These are phyloP conservation scores for Cystobasidium onofrii DNA, from an alignment of 768 basidiomycete genomes.

Conservation along the genomic window DNA sequence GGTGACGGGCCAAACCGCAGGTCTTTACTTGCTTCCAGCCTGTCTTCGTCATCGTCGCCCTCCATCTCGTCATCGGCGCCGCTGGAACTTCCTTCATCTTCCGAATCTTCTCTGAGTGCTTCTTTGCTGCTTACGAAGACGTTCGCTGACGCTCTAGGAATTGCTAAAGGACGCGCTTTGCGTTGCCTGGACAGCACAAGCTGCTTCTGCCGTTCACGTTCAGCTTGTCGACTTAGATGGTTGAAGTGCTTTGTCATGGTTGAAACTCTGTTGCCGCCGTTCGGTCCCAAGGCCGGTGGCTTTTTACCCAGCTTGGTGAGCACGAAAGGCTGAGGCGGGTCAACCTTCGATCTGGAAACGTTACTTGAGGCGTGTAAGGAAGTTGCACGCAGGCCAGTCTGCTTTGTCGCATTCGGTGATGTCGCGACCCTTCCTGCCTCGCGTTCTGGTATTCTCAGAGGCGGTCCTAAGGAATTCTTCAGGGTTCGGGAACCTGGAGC, in stretches of 20 bases:
- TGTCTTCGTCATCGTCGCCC: conserved; percentile 55
- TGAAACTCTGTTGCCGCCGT: conserved; percentile 51
- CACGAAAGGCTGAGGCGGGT: neutral
- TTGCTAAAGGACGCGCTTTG: conserved; percentile 80
- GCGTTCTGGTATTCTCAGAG: neutral
- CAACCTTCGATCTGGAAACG: neutral
- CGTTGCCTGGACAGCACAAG: conserved; percentile 80
- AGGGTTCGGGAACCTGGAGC: neutral
- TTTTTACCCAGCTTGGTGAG: neutral
- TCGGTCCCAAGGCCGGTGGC: neutral
- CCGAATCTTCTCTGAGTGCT: conserved; percentile 70
- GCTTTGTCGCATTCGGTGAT: neutral
- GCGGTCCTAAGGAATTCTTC: neutral
- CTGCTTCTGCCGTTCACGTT: conserved; percentile 52
- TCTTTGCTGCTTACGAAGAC: conserved; percentile 59
- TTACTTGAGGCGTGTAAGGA: neutral
- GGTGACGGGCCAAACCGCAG: neutral
- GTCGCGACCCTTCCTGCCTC: neutral
- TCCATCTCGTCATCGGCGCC: conserved; percentile 35
- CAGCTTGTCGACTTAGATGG: conserved; percentile 58
- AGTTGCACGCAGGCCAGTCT: neutral
- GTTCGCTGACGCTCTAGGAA: conserved; percentile 76
- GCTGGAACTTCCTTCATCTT: conserved; percentile 42
- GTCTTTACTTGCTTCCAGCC: conserved; percentile 47
- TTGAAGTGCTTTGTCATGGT: conserved; percentile 87